Evolutionary conservation across 78 protist genomes (phyloP).

Genomic region (Tieghemostelium lacteum): DNA sequence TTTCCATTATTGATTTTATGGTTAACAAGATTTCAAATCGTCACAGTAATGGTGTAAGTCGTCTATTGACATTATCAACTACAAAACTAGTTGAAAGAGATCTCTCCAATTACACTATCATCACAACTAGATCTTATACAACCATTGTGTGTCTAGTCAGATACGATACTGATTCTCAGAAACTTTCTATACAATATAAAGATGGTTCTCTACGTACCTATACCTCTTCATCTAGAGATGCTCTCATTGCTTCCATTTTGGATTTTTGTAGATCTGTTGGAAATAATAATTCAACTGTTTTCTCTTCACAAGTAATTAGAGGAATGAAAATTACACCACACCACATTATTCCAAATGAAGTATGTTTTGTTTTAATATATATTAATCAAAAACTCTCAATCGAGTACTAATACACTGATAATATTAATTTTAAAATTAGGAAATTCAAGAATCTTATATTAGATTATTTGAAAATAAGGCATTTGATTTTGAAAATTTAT

Average conservation of each 20-base stretch:
- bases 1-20: constrained; percentile 45
- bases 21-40: constrained; percentile 37
- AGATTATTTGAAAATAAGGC: constrained; percentile 63
- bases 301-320: constrained; percentile 52
- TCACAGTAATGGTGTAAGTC: constrained; percentile 10
- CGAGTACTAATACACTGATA: too few species aligned
- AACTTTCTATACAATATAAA: constrained; percentile 62
- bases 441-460: constrained; percentile 54
- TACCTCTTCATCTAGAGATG: constrained; percentile 69
- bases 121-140: constrained; percentile 59
- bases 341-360: constrained; percentile 50
- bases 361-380: neutral
- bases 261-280: constrained; percentile 67
- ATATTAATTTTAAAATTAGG: too few species aligned
- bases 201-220: constrained; percentile 62
- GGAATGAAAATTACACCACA: constrained; percentile 75
- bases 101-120: constrained; percentile 34
- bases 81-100: constrained; percentile 74
- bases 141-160: constrained; percentile 60
- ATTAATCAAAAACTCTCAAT: neutral
- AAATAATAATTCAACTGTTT: constrained; percentile 48
- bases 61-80: constrained; percentile 56
- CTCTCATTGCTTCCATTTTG: constrained; percentile 38
- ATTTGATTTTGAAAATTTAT: constrained; percentile 60
- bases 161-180: constrained; percentile 60